Evolutionary conservation across 331 rosid species (phyloP).

Genomic region (Rosa hybrid): DNA sequence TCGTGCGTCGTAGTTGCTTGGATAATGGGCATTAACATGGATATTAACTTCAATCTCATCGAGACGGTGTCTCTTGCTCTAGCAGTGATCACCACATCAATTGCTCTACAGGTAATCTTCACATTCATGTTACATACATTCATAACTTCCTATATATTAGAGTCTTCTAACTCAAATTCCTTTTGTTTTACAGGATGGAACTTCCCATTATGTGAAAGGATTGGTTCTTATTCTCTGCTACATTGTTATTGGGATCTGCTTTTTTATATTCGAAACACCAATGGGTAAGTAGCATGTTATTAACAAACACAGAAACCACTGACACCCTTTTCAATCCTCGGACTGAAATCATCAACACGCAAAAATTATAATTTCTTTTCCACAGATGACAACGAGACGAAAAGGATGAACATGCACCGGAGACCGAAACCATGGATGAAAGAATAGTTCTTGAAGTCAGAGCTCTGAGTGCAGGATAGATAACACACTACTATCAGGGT

Average conservation of each 20-base stretch:
- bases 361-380: neutral
- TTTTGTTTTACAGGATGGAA: constrained; percentile 62
- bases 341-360: neutral
- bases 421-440: constrained; percentile 24
- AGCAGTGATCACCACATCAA: constrained; percentile 59
- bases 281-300: constrained; percentile 26
- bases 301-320: neutral
- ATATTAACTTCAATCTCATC: constrained; percentile 66
- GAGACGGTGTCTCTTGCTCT: constrained; percentile 83
- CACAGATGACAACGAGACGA: constrained; percentile 28
- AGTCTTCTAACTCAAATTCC: neutral
- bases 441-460: constrained; percentile 17
- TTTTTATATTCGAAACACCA: constrained; percentile 62
- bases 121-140: neutral
- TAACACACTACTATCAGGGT: too few relatives aligned
- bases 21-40: constrained; percentile 75
- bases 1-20: constrained; percentile 68
- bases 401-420: constrained; percentile 14
- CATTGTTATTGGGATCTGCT: constrained; percentile 76
- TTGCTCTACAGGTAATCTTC: constrained; percentile 65
- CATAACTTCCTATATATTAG: neutral
- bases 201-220: constrained; percentile 92
- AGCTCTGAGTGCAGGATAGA: constrained; percentile 8
- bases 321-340: too few relatives aligned
- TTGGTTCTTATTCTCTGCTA: constrained; percentile 76